A percentile compares a stretch with the other conserved stretches of the same genome.
phyloP scores from a whole-genome alignment of 2,329 filamentous ascomycete genomes.

The Beauveria rudraprayagi region DNA sequence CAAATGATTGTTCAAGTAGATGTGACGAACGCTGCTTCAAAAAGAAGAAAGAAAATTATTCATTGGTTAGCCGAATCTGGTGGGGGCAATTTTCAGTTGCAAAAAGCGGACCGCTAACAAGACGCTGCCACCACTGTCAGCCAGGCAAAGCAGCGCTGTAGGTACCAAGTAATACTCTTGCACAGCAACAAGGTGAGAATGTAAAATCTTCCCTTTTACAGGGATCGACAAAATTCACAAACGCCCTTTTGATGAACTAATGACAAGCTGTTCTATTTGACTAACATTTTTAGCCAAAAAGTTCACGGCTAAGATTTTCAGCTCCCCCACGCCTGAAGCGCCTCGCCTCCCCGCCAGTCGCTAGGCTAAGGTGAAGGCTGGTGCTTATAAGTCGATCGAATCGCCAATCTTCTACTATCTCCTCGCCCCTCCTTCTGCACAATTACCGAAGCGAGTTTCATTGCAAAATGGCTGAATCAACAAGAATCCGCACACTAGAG shows the following conservation, averaged over 20 bases:
- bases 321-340: conserved; percentile 1
- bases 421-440: background rate
- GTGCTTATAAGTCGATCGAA: background rate
- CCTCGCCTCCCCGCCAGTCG: background rate
- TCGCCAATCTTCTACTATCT: background rate
- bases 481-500: conserved; percentile 21
- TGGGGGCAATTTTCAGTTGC: background rate
- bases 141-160: background rate
- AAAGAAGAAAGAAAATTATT: conserved; percentile 1
- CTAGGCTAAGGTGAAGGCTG: background rate
- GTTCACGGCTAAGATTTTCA: conserved; percentile 3
- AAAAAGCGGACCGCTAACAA: conserved; percentile 4
- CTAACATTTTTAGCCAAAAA: background rate
- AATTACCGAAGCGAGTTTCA: background rate
- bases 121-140: background rate
- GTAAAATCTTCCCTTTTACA: too few species aligned
- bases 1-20: background rate
- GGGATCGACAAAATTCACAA: background rate
- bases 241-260: background rate
- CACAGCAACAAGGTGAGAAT: background rate
- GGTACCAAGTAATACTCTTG: background rate
- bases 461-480: background rate
- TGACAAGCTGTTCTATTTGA: background rate
- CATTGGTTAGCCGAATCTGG: background rate
- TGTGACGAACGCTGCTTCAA: background rate